Base-by-base conservation (phyloP, 2,329 filamentous ascomycete species). In the Trichoderma semiorbis region DNA sequence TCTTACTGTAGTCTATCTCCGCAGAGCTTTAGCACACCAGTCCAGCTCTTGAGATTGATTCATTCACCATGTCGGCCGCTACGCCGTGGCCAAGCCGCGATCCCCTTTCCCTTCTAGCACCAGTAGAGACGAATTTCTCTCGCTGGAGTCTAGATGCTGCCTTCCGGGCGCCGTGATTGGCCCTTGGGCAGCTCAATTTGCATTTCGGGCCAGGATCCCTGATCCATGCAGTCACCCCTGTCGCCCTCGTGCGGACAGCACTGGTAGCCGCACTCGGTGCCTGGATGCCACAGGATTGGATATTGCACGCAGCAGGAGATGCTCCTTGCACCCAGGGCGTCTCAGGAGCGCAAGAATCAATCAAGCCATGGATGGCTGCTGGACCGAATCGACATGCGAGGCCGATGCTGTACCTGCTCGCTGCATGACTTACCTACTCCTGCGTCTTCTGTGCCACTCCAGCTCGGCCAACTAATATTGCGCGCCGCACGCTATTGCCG, bases 181-280 rank as follows among this genome's bases (percentile, higher is more conserved):
- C 43, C 47, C 50, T 39, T 32, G n/a, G 16, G 58, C 26, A 50
- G 47, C 64, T 68, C 70, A 72, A 72, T 72, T 72, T 72, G 58
- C 57, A 60, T 39, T 60, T 57, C 16, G 34, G 34, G 64, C 70
- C 63, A 50, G 70, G 64, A 66, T 24, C 63, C 70, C 70, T 68
- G 50, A 53, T 34, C 68, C 68, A 24, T 69, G 68, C 68, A 21
- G 3, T 7, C 3, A n/a, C 24, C 64, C 64, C 26, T 50, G 70
- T 63, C 62, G 26, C 21, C 57, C 70, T 72, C 70, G 70, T 72
- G 70, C 70, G 63, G 64, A 72, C 43, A 69, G 63, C 57, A 69
- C 43, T 72, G 63, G 70, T 39, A 62, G 43, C 60, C 32, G 34
- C 28, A 60, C 10, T 60, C 18, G 30, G 26, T 67, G 43, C 34